Base-by-base conservation (phyloP, 768 basidiomycete genomes). In the Tulasnella calospora region DNA sequence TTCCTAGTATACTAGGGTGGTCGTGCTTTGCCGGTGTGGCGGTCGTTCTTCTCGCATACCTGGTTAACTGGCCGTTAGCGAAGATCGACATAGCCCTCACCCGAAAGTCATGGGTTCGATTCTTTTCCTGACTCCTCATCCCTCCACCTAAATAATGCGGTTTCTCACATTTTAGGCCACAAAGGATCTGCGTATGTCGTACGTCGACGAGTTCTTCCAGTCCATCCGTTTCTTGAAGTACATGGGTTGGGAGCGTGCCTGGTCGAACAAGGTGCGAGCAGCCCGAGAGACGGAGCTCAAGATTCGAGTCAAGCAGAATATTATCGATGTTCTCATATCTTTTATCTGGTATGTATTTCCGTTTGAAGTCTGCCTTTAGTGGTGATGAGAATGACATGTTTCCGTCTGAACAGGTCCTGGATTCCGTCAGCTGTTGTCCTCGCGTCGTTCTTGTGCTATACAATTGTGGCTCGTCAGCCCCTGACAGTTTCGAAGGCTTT, bases 401-500 rank as follows among this genome's bases (percentile, higher is more conserved):
- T 74, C 9, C 36, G 74, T 76, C 15, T 30, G 4, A 10, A 2
- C 78, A 92, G 91, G 91, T 88, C 87, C 33, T 92, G 91, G 91
- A 89, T 92, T 81, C 91, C 91, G 30, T 91, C 90, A 23, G 90
- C 90, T 2, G 91, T 89, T 10, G 89, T 91, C 15, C 85, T 92
- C 15, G 84, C 85, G 5, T 87, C 90, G 2, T 92, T 92, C 82
- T 84, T 90, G 57, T 90, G 81, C 81, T 92, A 90, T 80, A 92
- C 93, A 10, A 84, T 92, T 30, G 85, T 93, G 61, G 92, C 90
- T 8, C 87, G 88, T 21, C 83, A 92, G 79, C 87, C 86, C 33
- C 83, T 95, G 27, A 94, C 93, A 0, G 92, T 94, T 4, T 90
- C 92, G 0, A 91, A 91, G 79, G 94, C 93, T 0, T 95, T 95